These are phyloP conservation scores for Lachnellula hyalina DNA, from an alignment of 2,329 filamentous ascomycete genomes.

Conservation along the genomic window DNA sequence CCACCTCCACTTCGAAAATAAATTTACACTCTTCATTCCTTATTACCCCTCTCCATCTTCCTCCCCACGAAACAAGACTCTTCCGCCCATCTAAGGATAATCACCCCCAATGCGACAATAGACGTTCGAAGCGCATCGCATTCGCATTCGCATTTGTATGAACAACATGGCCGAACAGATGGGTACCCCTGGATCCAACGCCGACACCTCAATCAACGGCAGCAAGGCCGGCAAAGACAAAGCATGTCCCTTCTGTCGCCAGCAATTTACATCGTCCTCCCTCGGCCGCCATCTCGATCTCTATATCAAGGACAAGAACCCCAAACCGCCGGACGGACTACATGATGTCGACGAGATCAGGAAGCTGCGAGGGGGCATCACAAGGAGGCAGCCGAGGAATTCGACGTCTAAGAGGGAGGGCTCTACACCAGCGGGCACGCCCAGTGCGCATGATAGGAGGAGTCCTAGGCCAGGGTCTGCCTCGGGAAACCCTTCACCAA, in stretches of 20 bases:
- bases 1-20: not conserved
- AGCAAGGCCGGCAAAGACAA: slow-evolving; percentile 62
- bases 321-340: slow-evolving; percentile 77
- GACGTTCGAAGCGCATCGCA: slow-evolving; percentile 7
- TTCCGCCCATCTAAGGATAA: not conserved
- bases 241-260: slow-evolving; percentile 79
- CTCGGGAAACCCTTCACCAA: slow-evolving; percentile 30
- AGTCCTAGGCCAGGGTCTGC: slow-evolving; percentile 30
- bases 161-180: slow-evolving; percentile 30
- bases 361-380: slow-evolving; percentile 78
- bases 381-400: slow-evolving; percentile 72
- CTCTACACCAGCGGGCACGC: slow-evolving; percentile 53
- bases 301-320: slow-evolving; percentile 91
- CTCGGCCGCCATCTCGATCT: slow-evolving; percentile 90
- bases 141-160: not conserved
- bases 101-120: slow-evolving; percentile 22
- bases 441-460: slow-evolving; percentile 35
- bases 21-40: not conserved
- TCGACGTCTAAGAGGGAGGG: slow-evolving; percentile 49
- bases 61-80: not conserved
- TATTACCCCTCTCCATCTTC: not conserved
- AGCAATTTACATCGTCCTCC: slow-evolving; percentile 89
- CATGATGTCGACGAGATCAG: slow-evolving; percentile 88
- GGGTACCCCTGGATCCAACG: slow-evolving; percentile 30
- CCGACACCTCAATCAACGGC: slow-evolving; percentile 30